Evolutionary conservation across 257 asterid species (phyloP).

Genomic region (Solanum bulbocastanum): DNA sequence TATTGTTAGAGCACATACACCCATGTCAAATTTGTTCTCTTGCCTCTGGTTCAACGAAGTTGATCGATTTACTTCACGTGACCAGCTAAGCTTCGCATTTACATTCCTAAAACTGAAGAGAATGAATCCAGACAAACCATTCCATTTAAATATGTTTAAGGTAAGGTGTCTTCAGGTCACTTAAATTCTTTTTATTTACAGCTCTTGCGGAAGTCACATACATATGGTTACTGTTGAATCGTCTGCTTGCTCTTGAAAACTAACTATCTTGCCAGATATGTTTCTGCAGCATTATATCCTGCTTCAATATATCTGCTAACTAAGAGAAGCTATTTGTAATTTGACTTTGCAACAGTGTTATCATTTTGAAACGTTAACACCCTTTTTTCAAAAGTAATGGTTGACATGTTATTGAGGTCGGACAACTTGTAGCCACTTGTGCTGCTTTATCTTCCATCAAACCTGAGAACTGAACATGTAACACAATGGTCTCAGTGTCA

Average conservation of each 20-base stretch:
- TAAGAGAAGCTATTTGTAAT: not conserved
- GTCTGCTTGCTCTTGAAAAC: not conserved
- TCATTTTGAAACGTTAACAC: not conserved
- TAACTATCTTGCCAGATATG: not conserved
- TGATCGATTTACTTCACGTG: constrained; percentile 82
- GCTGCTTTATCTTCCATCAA: not conserved
- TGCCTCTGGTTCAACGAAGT: constrained; percentile 97
- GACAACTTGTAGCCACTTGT: not conserved
- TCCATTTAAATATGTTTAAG: constrained; percentile 77
- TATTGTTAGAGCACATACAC: constrained; percentile 82
- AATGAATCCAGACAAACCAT: constrained; percentile 53
- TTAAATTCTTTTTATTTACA: not conserved
- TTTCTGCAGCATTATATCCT: not conserved
- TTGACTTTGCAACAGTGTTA: not conserved
- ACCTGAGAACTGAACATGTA: not conserved
- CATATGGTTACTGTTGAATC: not conserved
- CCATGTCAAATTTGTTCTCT: constrained; percentile 81
- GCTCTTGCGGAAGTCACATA: not conserved
- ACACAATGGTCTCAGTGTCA: not conserved
- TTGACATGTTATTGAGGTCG: not conserved
- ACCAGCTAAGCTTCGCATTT: constrained; percentile 87
- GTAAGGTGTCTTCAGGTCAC: constrained; percentile 17
- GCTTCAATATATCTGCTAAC: not conserved
- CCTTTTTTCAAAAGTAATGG: not conserved
- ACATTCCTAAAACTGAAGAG: constrained; percentile 75